Conservation (phyloP, 352 stramenopile genomes). For the Phytophthora hybrid region DNA sequence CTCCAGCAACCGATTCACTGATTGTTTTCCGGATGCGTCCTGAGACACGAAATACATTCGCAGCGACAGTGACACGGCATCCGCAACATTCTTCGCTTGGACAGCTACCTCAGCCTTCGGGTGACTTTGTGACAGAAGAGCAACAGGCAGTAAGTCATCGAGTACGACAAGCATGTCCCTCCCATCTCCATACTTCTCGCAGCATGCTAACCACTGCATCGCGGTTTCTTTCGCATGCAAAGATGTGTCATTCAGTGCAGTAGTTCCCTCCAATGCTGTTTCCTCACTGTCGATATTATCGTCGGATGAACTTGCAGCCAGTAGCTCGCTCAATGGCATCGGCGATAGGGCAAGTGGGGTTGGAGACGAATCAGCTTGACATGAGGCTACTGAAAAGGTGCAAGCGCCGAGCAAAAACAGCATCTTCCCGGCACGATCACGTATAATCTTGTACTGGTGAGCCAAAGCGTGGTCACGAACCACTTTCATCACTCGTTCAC, state of each 20-base stretch:
- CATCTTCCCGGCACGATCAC: slow-evolving; percentile 64
- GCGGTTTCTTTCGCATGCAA: slow-evolving; percentile 72
- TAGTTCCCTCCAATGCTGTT: slow-evolving; percentile 12
- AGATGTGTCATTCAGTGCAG: slow-evolving; percentile 26
- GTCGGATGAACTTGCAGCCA: slow-evolving; percentile 11
- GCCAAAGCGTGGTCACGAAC: slow-evolving; percentile 60
- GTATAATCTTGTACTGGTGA: slow-evolving; percentile 86
- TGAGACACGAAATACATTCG: slow-evolving; percentile 51
- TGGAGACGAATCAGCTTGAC: not conserved
- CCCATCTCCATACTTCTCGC: slow-evolving; percentile 60
- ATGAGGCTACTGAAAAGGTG: slow-evolving; percentile 1
- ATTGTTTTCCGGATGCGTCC: slow-evolving; percentile 6
- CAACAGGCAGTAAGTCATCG: slow-evolving; percentile 63
- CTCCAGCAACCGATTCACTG: slow-evolving; percentile 43
- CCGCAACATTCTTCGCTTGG: slow-evolving; percentile 66
- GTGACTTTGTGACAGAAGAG: slow-evolving; percentile 73
- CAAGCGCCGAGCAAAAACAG: slow-evolving; percentile 61
- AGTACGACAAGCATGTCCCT: slow-evolving; percentile 55
- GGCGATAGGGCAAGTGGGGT: not conserved
- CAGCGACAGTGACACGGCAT: slow-evolving; percentile 66
- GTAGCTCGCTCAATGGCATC: slow-evolving; percentile 32
- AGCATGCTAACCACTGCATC: slow-evolving; percentile 72
- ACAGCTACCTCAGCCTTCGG: slow-evolving; percentile 75
- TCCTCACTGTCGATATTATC: slow-evolving; percentile 12
- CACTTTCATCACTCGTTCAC: slow-evolving; percentile 44